Percentiles rank a stretch among this genome's conserved stretches.
Conservation (phyloP, 768 basidiomycete genomes). For the Leccinellum rugosiceps region DNA sequence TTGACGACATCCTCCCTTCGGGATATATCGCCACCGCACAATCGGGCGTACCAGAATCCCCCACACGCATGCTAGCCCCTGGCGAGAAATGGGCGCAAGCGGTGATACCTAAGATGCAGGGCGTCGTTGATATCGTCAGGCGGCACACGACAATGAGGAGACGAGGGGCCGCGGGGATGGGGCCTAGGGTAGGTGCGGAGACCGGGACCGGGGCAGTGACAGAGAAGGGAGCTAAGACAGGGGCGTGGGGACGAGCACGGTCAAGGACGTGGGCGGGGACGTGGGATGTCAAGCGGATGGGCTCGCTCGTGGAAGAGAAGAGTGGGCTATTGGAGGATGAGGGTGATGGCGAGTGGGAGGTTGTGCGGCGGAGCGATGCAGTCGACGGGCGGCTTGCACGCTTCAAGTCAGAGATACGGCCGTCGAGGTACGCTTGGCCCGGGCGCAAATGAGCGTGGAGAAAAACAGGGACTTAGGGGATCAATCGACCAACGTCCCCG, state of each 20-base stretch:
- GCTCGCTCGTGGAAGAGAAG: conserved; percentile 19
- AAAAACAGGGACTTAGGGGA: not conserved
- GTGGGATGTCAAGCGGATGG: conserved; percentile 8
- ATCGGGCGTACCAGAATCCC: conserved; percentile 18
- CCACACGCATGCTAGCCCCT: conserved; percentile 14
- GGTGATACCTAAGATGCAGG: conserved; percentile 40
- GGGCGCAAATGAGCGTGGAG: conserved; percentile 10
- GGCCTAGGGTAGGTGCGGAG: too few relatives aligned
- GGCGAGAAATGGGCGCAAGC: conserved; percentile 32
- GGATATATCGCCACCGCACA: conserved; percentile 40
- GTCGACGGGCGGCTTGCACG: conserved; percentile 10
- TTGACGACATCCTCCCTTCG: conserved; percentile 47
- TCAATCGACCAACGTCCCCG: not conserved
- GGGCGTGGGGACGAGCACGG: not conserved
- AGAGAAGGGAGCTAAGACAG: not conserved
- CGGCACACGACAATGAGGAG: conserved; percentile 18
- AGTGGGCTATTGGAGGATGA: conserved; percentile 17
- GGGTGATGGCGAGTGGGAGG: conserved; percentile 8
- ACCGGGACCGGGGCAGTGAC: too few relatives aligned
- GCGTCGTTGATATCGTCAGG: conserved; percentile 31
- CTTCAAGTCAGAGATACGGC: conserved; percentile 27
- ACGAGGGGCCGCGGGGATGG: not conserved
- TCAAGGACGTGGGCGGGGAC: not conserved
- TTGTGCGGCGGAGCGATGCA: conserved; percentile 11
- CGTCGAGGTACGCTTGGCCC: conserved; percentile 13